Percentiles rank a stretch among this genome's conserved stretches.
Conservation (phyloP, 257 asterid species). For the Gardenia jasminoides region DNA sequence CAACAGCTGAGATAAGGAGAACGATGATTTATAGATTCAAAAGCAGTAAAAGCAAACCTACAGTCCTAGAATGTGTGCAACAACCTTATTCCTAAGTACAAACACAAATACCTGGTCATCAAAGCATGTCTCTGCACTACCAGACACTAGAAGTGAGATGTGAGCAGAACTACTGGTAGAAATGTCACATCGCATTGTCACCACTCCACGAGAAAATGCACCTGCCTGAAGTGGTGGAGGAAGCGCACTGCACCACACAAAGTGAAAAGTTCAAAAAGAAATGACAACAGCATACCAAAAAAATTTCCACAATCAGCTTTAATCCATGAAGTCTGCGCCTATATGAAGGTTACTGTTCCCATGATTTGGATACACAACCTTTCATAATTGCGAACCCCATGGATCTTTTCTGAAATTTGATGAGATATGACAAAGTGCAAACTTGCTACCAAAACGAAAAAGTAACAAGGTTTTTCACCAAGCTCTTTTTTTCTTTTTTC, state of each 20-base stretch:
- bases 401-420: neutral
- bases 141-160: constrained; percentile 91
- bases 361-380: neutral
- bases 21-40: neutral
- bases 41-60: neutral
- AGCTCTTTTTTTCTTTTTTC: too few relatives aligned
- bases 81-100: neutral
- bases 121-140: constrained; percentile 95
- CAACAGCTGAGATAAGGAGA: constrained; percentile 43
- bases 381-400: neutral
- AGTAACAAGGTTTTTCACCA: neutral
- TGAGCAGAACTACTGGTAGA: constrained; percentile 93
- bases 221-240: constrained; percentile 99
- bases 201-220: constrained; percentile 92
- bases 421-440: constrained; percentile 1
- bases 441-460: neutral
- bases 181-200: constrained; percentile 94
- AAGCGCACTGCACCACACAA: constrained; percentile 61
- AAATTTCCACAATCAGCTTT: neutral
- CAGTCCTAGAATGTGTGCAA: neutral
- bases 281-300: neutral
- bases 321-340: neutral
- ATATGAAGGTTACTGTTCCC: neutral
- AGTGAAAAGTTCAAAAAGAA: neutral
- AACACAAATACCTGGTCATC: constrained; percentile 74